Evolutionary conservation across 2,329 filamentous ascomycete species (phyloP), one percentile per base, ranked within the genome.

Genomic region (Fusarium cicatricum): DNA sequence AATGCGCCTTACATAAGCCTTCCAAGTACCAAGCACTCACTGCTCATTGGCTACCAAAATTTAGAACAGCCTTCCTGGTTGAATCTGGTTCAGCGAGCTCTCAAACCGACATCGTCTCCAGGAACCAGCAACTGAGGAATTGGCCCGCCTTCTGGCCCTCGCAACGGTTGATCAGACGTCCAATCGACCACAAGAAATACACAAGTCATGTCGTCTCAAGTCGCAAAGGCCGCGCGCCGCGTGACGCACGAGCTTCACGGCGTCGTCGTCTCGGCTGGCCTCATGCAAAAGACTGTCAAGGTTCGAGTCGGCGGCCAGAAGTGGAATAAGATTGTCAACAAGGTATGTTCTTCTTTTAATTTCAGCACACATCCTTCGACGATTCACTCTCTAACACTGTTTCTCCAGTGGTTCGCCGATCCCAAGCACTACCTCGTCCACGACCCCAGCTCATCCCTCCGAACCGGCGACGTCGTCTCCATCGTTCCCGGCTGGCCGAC

Each of bases 211-310:
- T 75, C 78, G 15, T 75, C 74, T 10, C 74, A 73, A 60, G 66
- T 76, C n/a, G 72, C 72, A 16, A 75, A 73, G 59, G 76, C 77
- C 29, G 75, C 78, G 52, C 75, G 75, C 48, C 75, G 73, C 48
- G 78, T 79, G 43, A 79, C 77, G 45, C 79, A 80, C 55, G 80
- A 85, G 68, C 71, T 86, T 52, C 80, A 82, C 57, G 90, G 89
- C 59, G 85, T 94, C 34, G 91, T 94, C 19, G 85, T 93, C 43
- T 91, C 90, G 36, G 86, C 90, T 7, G 91, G 90, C 16, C 82
- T 88, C 55, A 92, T 92, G 88, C 77, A 86, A 55, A 90, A 88
- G 75, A 92, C 90, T 3, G 89, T 92, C 52, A 92, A 90, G 75
- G 90, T 93, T 59, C 85, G 87, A 63, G 82, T 93, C 12, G 87